Evolutionary conservation across 164 flowering plant species (phyloP).

Genomic region (Magnolia sinica): DNA sequence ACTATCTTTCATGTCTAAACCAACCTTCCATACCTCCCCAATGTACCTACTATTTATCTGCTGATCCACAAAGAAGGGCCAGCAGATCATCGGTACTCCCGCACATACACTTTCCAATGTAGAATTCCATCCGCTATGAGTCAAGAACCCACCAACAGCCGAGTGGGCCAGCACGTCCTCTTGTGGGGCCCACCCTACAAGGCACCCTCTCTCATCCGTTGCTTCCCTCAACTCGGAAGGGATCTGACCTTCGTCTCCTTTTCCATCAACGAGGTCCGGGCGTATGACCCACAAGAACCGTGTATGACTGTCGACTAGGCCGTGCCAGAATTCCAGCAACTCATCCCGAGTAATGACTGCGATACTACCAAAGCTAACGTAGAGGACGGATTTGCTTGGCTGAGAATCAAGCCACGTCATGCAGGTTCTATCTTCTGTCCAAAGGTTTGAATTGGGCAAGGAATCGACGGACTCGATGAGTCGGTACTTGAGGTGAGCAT

Average conservation of each 20-base stretch:
- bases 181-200: conserved; percentile 33
- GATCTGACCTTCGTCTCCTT: conserved; percentile 4
- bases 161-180: conserved; percentile 26
- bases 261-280: conserved; percentile 21
- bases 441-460: conserved; percentile 9
- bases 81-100: conserved; percentile 29
- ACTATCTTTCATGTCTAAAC: conserved; percentile 27
- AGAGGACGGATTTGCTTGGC: conserved; percentile 42
- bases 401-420: conserved; percentile 48
- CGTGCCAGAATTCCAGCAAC: conserved; percentile 47
- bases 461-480: not conserved
- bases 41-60: conserved; percentile 24
- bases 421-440: conserved; percentile 42
- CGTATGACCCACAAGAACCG: conserved; percentile 52
- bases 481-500: conserved; percentile 11
- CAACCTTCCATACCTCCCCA: conserved; percentile 24
- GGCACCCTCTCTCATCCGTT: conserved; percentile 23
- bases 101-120: conserved; percentile 23
- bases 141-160: conserved; percentile 31
- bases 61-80: conserved; percentile 25
- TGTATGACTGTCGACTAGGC: conserved; percentile 35
- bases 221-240: conserved; percentile 18
- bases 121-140: conserved; percentile 35
- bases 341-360: conserved; percentile 13
- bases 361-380: conserved; percentile 59